Percentiles rank a stretch among this genome's conserved stretches.
Conservation (phyloP, 768 basidiomycete genomes). For the Kwoniella shandongensis region DNA sequence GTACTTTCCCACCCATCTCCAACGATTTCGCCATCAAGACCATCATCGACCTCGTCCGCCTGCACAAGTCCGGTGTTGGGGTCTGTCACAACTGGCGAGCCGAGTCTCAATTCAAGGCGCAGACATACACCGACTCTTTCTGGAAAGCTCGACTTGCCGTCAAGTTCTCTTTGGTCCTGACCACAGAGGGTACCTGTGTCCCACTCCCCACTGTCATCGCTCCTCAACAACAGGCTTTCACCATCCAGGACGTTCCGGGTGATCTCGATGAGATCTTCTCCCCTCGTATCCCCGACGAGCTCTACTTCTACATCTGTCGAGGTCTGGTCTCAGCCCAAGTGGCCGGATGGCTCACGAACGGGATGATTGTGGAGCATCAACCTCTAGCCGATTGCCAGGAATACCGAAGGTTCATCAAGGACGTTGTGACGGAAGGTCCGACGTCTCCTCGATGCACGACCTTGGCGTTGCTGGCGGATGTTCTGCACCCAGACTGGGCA, state of each 20-base stretch:
- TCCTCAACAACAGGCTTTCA: conserved; percentile 65
- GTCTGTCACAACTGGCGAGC: conserved; percentile 56
- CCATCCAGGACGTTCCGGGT: conserved; percentile 79
- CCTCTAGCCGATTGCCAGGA: conserved; percentile 93
- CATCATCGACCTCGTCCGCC: conserved; percentile 83
- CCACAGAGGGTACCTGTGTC: conserved; percentile 63
- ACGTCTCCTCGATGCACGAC: conserved; percentile 90
- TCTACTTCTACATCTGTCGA: conserved; percentile 93
- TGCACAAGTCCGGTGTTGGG: conserved; percentile 74
- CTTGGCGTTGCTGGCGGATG: conserved; percentile 80
- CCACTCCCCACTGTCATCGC: conserved; percentile 66
- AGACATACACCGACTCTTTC: conserved; percentile 79
- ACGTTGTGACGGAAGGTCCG: conserved; percentile 90
- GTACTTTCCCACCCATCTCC: conserved; percentile 57
- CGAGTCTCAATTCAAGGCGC: conserved; percentile 64
- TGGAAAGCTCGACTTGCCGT: conserved; percentile 87
- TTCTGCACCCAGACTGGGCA: conserved; percentile 76
- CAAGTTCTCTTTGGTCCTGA: conserved; percentile 85
- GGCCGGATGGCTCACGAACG: conserved; percentile 89
- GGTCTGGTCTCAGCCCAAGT: conserved; percentile 85
- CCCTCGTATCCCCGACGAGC: conserved; percentile 87
- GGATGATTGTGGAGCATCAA: conserved; percentile 72
- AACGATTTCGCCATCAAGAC: conserved; percentile 49
- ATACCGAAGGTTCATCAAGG: conserved; percentile 91
- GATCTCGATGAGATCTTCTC: conserved; percentile 96